Percentiles rank a stretch among this genome's conserved stretches.
Conservation (phyloP, 2,329 filamentous ascomycete genomes). For the Cladosporium sp. region DNA sequence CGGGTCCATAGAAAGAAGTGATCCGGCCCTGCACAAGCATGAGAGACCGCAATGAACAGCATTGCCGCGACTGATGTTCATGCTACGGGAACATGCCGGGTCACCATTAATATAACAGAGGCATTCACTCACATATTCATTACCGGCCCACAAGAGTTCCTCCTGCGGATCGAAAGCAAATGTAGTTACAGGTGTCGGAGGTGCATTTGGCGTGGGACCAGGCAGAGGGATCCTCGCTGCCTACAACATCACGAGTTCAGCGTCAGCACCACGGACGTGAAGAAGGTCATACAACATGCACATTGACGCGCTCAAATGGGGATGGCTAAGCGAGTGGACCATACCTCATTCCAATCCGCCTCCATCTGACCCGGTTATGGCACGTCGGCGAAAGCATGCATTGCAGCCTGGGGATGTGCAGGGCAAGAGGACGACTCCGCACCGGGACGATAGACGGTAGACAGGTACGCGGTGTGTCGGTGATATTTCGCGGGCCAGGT, state of each 20-base stretch:
- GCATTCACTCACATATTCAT: slow-evolving; percentile 67
- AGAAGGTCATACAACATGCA: too few species aligned
- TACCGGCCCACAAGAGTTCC: slow-evolving; percentile 90
- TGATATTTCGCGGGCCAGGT: not conserved
- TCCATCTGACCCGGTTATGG: slow-evolving; percentile 38
- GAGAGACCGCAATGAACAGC: slow-evolving; percentile 5
- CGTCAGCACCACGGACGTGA: slow-evolving; percentile 1
- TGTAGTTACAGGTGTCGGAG: slow-evolving; percentile 66
- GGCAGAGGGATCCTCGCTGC: slow-evolving; percentile 78
- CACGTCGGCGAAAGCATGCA: slow-evolving; percentile 1
- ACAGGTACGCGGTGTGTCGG: not conserved
- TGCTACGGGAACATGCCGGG: not conserved
- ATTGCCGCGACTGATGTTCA: not conserved
- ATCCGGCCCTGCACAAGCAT: slow-evolving; percentile 65
- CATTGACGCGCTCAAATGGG: not conserved
- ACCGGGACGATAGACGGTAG: not conserved
- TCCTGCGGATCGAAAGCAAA: slow-evolving; percentile 85
- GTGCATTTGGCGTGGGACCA: slow-evolving; percentile 65
- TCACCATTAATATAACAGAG: not conserved
- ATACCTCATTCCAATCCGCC: slow-evolving; percentile 50
- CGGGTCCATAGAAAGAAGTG: slow-evolving; percentile 79
- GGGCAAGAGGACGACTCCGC: not conserved
- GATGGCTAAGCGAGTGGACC: not conserved
- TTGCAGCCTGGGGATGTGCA: not conserved
- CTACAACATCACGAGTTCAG: slow-evolving; percentile 41